Percentiles rank a stretch among this genome's conserved stretches.
Conservation (phyloP, 441 rosid genomes). For the Gossypium davidsonii region DNA sequence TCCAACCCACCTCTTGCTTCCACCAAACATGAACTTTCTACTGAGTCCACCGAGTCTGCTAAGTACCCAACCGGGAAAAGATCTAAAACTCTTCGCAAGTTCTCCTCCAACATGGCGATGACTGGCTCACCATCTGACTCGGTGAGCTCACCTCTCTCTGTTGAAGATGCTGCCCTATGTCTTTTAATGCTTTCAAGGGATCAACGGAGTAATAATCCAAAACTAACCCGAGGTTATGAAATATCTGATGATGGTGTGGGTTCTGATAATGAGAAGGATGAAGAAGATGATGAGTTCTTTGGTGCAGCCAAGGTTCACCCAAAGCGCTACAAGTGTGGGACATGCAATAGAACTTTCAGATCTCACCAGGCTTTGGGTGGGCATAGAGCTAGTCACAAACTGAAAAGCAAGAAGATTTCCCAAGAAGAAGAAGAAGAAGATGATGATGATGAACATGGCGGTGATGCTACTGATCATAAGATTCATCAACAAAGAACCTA, state of each 20-base stretch:
- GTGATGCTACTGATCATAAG: neutral
- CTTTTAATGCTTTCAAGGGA: neutral
- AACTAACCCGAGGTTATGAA: neutral
- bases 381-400: constrained; percentile 14
- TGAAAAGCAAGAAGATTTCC: neutral
- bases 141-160: constrained; percentile 14
- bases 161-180: constrained; percentile 1
- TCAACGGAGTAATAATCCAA: neutral
- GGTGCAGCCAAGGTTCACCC: neutral
- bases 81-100: constrained; percentile 28
- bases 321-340: neutral
- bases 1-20: neutral
- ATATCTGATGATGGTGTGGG: neutral
- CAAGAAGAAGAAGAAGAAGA: neutral
- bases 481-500: neutral
- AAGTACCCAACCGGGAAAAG: constrained; percentile 21
- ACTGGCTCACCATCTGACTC: constrained; percentile 14
- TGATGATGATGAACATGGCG: neutral
- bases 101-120: neutral
- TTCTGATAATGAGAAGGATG: neutral
- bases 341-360: neutral
- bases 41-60: constrained; percentile 17
- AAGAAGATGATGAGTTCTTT: neutral
- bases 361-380: constrained; percentile 17
- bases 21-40: too few relatives aligned